Base-by-base conservation (phyloP, 108 stramenopile genomes). In the Epithemia pelagica region DNA sequence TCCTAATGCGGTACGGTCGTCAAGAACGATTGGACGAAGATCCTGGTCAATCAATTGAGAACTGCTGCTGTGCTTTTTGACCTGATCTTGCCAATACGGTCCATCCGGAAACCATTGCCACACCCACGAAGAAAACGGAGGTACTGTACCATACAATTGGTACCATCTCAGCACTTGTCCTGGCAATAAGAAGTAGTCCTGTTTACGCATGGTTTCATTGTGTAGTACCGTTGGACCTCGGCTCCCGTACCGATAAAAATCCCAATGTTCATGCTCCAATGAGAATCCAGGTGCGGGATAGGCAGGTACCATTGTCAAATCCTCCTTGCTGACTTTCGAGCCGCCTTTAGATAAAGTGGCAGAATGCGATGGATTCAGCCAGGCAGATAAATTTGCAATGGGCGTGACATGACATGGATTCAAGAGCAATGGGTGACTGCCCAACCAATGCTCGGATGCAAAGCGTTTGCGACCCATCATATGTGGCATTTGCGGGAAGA, bases 391-490 rank as follows among this genome's bases (percentile, higher is more conserved):
- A 46, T 46, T 46, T 5, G 37, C 37, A 15, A 15, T 46, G 37
- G 37, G 15, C 37, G 37, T 46, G 37, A 46, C 37, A 46, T 46
- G 37, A 46, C 37, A 46, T 5, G 37, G 37, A 46, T 46, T 78
- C 22, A 55, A 22, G 27, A 79, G 66, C 1, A 75, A 74, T 0
- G 82, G 72, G 66, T 82, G 81, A 66, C 76, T 76, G 28, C 78
- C 81, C 51, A 82, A 69, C 81, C 81, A 82, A 63, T 82, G 77
- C 31, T 82, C 81, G 33, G 73, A 64, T 37, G 72, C 62, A 55
- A 74, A 82, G 0, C 81, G 74, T 22, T 70, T 74, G 31, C 70
- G 65, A 21, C 81, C 81, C 65, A 78, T 46, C 37, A 46, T 46
- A 15, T 46, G 37, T 10, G 37, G 37, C 37, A 46, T 46, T 46